These are phyloP conservation scores for Quercus agrifolia DNA, from an alignment of 306 rosid genomes.

Conservation along the genomic window DNA sequence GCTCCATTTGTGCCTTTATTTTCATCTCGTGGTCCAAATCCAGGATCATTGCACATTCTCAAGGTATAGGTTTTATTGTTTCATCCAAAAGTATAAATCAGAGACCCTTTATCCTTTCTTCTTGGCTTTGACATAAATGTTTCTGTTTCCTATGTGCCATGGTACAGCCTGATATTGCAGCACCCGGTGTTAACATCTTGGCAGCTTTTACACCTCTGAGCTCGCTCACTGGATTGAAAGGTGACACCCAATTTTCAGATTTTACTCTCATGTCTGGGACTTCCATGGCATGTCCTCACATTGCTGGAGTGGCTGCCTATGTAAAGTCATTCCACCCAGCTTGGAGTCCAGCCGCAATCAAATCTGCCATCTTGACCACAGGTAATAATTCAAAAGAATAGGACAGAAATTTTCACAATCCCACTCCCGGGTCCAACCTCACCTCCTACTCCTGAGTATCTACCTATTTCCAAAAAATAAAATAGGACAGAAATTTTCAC, in stretches of 20 bases:
- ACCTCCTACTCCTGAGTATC: too few relatives aligned
- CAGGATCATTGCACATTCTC: slow-evolving; percentile 53
- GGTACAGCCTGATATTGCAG: slow-evolving; percentile 84
- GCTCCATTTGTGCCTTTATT: slow-evolving; percentile 84
- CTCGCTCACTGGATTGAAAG: slow-evolving; percentile 60
- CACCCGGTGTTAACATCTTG: slow-evolving; percentile 75
- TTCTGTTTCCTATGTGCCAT: not conserved
- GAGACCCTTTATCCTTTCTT: not conserved
- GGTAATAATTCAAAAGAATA: slow-evolving; percentile 22
- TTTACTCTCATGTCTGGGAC: slow-evolving; percentile 84
- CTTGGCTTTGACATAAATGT: not conserved
- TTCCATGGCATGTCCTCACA: slow-evolving; percentile 97
- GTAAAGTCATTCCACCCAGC: slow-evolving; percentile 81
- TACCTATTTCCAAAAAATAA: too few relatives aligned
- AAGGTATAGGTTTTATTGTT: slow-evolving; percentile 46
- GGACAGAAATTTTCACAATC: too few relatives aligned
- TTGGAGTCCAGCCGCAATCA: slow-evolving; percentile 79
- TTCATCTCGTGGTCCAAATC: slow-evolving; percentile 86
- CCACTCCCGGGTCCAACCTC: too few relatives aligned
- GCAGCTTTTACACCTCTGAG: slow-evolving; percentile 69
- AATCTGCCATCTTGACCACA: slow-evolving; percentile 76
- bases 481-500: too few relatives aligned
- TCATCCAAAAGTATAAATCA: not conserved
- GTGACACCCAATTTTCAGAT: slow-evolving; percentile 75
- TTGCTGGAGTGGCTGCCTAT: slow-evolving; percentile 80